Evolutionary conservation across 2,329 filamentous ascomycete species (phyloP), one percentile per base, ranked within the genome.

Genomic region (Xylaria polymorpha): DNA sequence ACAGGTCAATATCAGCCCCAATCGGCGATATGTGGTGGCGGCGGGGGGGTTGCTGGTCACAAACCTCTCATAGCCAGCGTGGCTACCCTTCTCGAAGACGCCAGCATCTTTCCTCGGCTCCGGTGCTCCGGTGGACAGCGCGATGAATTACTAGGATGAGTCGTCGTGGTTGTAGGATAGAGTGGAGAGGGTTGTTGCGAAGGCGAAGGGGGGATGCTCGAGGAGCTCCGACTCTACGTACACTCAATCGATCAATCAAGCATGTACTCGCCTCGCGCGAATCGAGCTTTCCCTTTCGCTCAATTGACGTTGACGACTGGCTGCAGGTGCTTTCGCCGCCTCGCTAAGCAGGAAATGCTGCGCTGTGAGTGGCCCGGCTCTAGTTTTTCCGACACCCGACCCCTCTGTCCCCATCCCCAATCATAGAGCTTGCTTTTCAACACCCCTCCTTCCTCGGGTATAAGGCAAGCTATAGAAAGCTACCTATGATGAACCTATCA

Each of bases 31-130:
- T 51, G 43, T 50, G 12, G 14, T 3, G 57, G 61, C 7, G 48
- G 48, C 32, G 41, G 35, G 44, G 55, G 65, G 61, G 29, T 14
- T 50, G 25, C 20, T 55, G 5, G 46, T 61, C 58, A 73, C 72
- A 70, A 70, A 83, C 82, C 81, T 81, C 81, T 77, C 77, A 83
- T 75, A 66, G 80, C 82, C 77, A 83, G 74, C 64, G 81, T 75
- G 75, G 80, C 80, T 61, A 78, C 78, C 76, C 80, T 80, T 79
- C 81, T 79, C 63, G 81, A 80, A 68, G 79, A 79, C 70, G 80
- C 79, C 69, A 83, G 74, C 81, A 84, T 83, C 73, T 71, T 76
- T 71, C 41, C 57, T 65, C 56, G 44, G 41, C 48, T 39, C 60
- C 48, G 15, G 50, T 39, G 41, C 48, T 39, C 60, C 48, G 15